phyloP scores from a whole-genome alignment of 139 green algal species.

The Eudorina sp. region DNA sequence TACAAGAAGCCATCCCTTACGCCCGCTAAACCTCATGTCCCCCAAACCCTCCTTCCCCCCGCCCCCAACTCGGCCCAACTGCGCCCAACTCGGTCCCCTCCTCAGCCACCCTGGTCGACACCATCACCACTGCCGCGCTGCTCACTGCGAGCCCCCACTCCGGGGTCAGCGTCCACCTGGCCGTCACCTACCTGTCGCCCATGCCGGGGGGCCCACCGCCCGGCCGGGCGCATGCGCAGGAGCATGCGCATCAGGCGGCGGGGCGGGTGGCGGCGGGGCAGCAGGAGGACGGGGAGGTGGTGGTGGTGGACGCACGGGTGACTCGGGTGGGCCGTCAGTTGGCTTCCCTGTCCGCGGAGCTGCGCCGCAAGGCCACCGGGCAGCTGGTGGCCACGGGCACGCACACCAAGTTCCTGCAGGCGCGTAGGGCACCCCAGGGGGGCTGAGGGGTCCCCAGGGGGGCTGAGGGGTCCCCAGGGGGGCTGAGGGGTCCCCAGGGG shows the following conservation, averaged over 20 bases:
- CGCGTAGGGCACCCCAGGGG: too few relatives aligned
- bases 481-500: too few relatives aligned
- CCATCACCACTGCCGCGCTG: slow-evolving; percentile 31
- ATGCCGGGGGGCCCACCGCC: slow-evolving; percentile 31
- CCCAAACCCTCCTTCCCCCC: too few relatives aligned
- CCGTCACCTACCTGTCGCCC: slow-evolving; percentile 12
- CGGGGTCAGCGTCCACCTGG: slow-evolving; percentile 18
- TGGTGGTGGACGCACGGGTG: slow-evolving; percentile 29
- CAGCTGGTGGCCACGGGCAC: slow-evolving; percentile 36
- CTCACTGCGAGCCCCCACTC: slow-evolving; percentile 21
- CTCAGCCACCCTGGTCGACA: slow-evolving; percentile 37
- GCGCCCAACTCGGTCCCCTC: not conserved
- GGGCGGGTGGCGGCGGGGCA: too few relatives aligned
- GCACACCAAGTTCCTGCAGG: slow-evolving; percentile 49
- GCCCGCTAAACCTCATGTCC: too few relatives aligned
- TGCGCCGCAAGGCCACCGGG: slow-evolving; percentile 36
- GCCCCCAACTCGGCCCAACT: too few relatives aligned
- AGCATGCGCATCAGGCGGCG: not conserved
- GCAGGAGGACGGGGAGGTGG: slow-evolving; percentile 25
- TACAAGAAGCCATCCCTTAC: too few relatives aligned
- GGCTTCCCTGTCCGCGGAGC: not conserved
- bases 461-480: too few relatives aligned
- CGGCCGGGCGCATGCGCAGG: not conserved
- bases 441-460: too few relatives aligned
- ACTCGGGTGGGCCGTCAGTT: slow-evolving; percentile 18